phyloP scores from a whole-genome alignment of 139 green algal genomes.

The Ettlia oleoabundans region DNA sequence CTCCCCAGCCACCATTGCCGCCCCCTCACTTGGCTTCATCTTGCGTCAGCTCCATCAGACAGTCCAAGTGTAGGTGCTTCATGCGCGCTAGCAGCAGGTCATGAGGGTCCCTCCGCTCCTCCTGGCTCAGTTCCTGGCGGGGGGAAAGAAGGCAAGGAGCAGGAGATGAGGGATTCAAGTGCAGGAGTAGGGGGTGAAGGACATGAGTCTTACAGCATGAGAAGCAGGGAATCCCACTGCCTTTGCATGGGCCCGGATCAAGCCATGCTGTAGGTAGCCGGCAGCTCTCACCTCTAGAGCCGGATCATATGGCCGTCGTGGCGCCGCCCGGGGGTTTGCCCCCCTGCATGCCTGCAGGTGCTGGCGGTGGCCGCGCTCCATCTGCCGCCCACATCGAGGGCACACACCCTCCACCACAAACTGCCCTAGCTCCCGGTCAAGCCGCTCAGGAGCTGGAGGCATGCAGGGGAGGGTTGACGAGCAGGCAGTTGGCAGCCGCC shows the following conservation, averaged over 20 bases:
- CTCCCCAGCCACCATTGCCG: background rate
- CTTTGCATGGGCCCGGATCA: too few species aligned
- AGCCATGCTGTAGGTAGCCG: too few species aligned
- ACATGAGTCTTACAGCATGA: too few species aligned
- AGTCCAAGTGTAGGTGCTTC: conserved; percentile 29
- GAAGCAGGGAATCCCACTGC: too few species aligned
- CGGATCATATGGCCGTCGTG: too few species aligned
- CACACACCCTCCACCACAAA: conserved; percentile 37
- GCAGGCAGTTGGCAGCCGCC: too few species aligned
- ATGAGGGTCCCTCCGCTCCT: conserved; percentile 36
- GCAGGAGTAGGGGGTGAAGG: too few species aligned
- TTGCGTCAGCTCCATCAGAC: conserved; percentile 23
- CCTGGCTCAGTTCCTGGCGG: conserved; percentile 10
- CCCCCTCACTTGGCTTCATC: conserved; percentile 31
- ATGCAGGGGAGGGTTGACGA: too few species aligned
- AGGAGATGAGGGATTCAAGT: background rate
- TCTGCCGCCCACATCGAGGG: conserved; percentile 38
- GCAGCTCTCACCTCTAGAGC: background rate
- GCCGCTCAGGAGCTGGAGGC: conserved; percentile 34
- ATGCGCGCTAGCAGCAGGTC: conserved; percentile 44
- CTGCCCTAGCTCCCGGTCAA: conserved; percentile 39
- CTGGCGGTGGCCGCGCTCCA: conserved; percentile 13
- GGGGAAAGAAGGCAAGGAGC: background rate
- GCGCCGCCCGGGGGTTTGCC: background rate
- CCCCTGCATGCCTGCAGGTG: conserved; percentile 32